phyloP scores from a whole-genome alignment of 1,284 basidiomycete species.

The Sporisorium reilianum region DNA sequence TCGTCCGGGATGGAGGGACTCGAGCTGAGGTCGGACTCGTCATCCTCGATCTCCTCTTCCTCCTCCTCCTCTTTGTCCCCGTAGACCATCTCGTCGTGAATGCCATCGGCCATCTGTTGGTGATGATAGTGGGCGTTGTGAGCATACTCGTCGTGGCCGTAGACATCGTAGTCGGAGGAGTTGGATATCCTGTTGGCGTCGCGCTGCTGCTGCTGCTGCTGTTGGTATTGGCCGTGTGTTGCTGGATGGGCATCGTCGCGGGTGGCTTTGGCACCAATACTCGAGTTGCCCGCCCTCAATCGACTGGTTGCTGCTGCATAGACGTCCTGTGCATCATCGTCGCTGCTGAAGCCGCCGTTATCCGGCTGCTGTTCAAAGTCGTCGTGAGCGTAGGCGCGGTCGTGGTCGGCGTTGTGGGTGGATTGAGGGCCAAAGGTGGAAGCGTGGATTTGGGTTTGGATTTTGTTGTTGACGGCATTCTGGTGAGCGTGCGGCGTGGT shows the following conservation, averaged over 20 bases:
- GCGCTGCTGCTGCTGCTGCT: slow-evolving; percentile 26
- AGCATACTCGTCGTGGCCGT: slow-evolving; percentile 37
- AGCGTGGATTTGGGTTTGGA: slow-evolving; percentile 45
- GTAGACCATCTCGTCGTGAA: slow-evolving; percentile 54
- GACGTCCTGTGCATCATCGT: slow-evolving; percentile 52
- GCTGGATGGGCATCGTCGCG: slow-evolving; percentile 32
- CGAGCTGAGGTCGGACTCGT: slow-evolving; percentile 67
- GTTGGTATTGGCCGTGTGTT: slow-evolving; percentile 10
- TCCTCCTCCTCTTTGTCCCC: slow-evolving; percentile 63
- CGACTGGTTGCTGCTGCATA: slow-evolving; percentile 50
- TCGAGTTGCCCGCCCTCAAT: slow-evolving; percentile 48
- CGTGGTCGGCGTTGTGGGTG: slow-evolving; percentile 13
- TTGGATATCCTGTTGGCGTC: slow-evolving; percentile 21
- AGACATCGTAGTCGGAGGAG: slow-evolving; percentile 29
- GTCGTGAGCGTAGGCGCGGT: slow-evolving; percentile 26
- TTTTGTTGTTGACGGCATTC: slow-evolving; percentile 40
- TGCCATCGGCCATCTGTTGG: slow-evolving; percentile 36
- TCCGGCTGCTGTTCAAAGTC: slow-evolving; percentile 39
- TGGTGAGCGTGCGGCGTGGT: slow-evolving; percentile 44
- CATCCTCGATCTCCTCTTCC: slow-evolving; percentile 60
- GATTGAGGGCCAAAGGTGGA: slow-evolving; percentile 47
- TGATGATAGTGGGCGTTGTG: slow-evolving; percentile 32
- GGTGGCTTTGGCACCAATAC: slow-evolving; percentile 48
- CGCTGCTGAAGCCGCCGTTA: slow-evolving; percentile 60
- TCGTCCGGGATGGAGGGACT: slow-evolving; percentile 69